These are phyloP conservation scores for Adenanthera pavonina DNA, from an alignment of 306 rosid genomes.

Conservation along the genomic window DNA sequence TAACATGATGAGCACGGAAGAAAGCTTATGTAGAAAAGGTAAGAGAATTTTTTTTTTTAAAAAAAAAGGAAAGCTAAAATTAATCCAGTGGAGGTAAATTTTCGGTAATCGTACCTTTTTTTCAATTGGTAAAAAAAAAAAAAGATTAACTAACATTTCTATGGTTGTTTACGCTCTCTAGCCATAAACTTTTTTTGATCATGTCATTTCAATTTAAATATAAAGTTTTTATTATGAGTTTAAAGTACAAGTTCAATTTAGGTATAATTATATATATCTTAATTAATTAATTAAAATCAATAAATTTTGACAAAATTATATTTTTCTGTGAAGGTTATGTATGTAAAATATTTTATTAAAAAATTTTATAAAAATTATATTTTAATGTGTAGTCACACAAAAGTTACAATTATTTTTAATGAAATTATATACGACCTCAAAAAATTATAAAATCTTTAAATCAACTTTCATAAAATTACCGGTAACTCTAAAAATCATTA, in stretches of 20 bases:
- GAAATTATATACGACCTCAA: background rate
- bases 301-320: too few species aligned
- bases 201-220: background rate
- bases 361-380: background rate
- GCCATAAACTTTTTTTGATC: background rate
- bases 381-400: background rate
- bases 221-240: too few species aligned
- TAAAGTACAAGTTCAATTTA: too few species aligned
- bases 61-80: background rate
- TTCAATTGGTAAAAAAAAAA: too few species aligned
- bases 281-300: too few species aligned
- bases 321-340: background rate
- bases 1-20: conserved; percentile 39
- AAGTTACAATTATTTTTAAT: too few species aligned
- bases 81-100: background rate
- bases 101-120: too few species aligned
- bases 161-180: background rate
- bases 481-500: too few species aligned
- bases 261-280: background rate
- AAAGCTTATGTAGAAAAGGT: conserved; percentile 25
- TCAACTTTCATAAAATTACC: background rate
- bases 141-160: background rate
- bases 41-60: background rate
- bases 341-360: background rate
- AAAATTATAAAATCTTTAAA: background rate